Evolutionary conservation across 2,329 filamentous ascomycete species (phyloP).

Genomic region (Colletotrichum liaoningense): DNA sequence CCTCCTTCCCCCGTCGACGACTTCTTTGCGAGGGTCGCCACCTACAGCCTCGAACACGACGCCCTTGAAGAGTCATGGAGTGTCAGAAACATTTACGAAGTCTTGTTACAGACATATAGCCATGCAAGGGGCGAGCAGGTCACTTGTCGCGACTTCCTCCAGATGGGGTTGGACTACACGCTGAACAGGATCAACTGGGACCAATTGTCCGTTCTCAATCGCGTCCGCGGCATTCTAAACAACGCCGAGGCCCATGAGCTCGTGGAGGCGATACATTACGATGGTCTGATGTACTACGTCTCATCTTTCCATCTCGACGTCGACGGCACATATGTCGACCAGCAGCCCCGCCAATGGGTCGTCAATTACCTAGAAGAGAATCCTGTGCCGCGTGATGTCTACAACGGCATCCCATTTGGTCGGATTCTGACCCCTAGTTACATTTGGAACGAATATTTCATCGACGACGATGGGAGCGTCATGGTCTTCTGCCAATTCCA

Average conservation of each 20-base stretch:
- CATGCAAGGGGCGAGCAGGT: background rate
- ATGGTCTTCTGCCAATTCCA: background rate
- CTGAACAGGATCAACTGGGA: background rate
- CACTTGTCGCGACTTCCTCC: background rate
- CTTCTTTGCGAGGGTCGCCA: background rate
- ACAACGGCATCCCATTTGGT: background rate
- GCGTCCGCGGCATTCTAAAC: background rate
- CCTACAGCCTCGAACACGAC: background rate
- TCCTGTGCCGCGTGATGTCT: background rate
- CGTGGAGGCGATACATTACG: background rate
- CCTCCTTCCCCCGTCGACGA: background rate
- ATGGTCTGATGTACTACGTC: conserved; percentile 1
- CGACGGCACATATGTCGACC: background rate
- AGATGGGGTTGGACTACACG: background rate
- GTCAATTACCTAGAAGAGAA: background rate
- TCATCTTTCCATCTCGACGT: background rate
- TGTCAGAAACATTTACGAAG: background rate
- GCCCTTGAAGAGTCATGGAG: background rate
- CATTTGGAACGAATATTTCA: background rate
- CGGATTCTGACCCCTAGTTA: background rate
- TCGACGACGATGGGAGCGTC: background rate
- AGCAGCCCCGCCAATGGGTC: background rate
- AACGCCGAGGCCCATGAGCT: background rate
- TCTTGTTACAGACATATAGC: background rate
- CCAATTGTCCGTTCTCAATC: background rate